A percentile compares a stretch with the other conserved stretches of the same genome.
Conservation (phyloP, 1,284 basidiomycete species). For the Sporisorium graminicola region DNA sequence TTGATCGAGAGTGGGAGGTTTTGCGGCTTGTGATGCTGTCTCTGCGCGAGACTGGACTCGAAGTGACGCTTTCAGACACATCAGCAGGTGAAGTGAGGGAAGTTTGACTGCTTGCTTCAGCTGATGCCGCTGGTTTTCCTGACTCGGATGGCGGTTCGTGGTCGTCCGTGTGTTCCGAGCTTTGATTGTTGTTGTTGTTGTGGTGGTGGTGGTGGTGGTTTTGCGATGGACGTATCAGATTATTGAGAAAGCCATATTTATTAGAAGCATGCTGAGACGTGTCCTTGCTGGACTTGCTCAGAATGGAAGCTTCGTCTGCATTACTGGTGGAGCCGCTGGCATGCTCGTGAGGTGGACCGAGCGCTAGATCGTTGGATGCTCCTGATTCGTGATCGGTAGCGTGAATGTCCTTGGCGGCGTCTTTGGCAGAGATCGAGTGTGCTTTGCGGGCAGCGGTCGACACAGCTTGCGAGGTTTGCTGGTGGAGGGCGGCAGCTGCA, state of each 20-base stretch:
- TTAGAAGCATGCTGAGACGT: slow-evolving; percentile 16
- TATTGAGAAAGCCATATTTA: slow-evolving; percentile 22
- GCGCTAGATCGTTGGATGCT: slow-evolving; percentile 10
- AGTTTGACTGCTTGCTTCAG: background rate
- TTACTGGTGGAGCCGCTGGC: slow-evolving; percentile 8
- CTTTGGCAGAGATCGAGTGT: slow-evolving; percentile 7
- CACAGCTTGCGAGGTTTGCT: slow-evolving; percentile 24
- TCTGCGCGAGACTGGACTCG: slow-evolving; percentile 18
- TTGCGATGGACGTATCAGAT: slow-evolving; percentile 14
- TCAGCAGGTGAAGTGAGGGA: slow-evolving; percentile 7
- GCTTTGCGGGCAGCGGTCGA: slow-evolving; percentile 19
- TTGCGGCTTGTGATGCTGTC: slow-evolving; percentile 45
- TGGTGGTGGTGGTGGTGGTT: slow-evolving; percentile 5
- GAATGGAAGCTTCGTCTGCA: slow-evolving; percentile 30
- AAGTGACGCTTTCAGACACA: slow-evolving; percentile 8
- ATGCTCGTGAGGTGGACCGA: slow-evolving; percentile 19
- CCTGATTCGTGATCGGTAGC: slow-evolving; percentile 39
- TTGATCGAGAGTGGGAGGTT: slow-evolving; percentile 31
- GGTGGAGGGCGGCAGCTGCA: slow-evolving; percentile 41
- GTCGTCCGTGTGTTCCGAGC: slow-evolving; percentile 5
- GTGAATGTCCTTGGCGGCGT: slow-evolving; percentile 18
- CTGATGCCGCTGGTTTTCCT: background rate
- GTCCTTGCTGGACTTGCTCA: slow-evolving; percentile 19
- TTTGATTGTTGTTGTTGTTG: too few species aligned
- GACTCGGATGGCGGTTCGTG: slow-evolving; percentile 8